Evolutionary conservation across 257 asterid genomes (phyloP).

Genomic region (Nicotiana paniculata): DNA sequence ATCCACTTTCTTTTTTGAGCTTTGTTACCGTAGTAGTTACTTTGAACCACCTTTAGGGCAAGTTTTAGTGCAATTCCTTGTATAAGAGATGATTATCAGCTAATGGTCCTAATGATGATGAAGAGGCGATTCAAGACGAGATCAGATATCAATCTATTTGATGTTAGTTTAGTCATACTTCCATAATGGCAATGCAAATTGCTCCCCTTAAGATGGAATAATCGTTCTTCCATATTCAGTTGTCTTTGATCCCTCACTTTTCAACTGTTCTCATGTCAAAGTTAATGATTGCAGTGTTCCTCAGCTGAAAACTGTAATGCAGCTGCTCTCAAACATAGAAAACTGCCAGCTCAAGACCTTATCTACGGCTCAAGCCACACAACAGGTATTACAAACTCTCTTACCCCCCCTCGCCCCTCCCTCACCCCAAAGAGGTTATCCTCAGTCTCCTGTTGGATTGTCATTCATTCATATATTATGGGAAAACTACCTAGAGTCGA

Average conservation of each 20-base stretch:
- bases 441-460: background rate
- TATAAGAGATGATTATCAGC: no score
- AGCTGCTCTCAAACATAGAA: constrained; percentile 72
- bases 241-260: background rate
- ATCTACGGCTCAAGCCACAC: constrained; percentile 33
- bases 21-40: no score
- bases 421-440: background rate
- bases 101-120: no score
- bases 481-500: background rate
- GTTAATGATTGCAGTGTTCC: constrained; percentile 54
- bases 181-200: background rate
- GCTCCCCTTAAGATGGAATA: background rate
- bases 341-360: constrained; percentile 58
- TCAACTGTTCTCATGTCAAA: constrained; percentile 10
- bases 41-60: no score
- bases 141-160: background rate
- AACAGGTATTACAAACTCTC: constrained; percentile 27
- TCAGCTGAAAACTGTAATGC: constrained; percentile 67
- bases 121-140: background rate
- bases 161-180: background rate
- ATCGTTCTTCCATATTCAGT: background rate
- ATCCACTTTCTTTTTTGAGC: no score
- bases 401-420: background rate
- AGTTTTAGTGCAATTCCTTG: no score
- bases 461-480: background rate